Conservation (phyloP, 805 yeast species). For the Limtongozyma cylindracea region DNA sequence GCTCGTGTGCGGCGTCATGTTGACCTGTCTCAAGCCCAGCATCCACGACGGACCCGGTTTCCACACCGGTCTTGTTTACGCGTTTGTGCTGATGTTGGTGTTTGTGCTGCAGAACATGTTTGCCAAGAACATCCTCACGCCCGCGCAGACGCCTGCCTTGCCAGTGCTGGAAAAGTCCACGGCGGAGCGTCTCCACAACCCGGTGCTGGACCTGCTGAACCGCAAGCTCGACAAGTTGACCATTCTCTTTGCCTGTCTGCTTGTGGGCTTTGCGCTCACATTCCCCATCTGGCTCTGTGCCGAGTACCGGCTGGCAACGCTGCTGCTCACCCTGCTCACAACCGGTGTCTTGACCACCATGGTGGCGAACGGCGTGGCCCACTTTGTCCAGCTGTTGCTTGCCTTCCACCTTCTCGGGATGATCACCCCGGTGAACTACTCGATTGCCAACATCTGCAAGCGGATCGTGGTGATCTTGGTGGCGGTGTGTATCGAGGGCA, state of each 20-base stretch:
- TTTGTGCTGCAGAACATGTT: slow-evolving; percentile 62
- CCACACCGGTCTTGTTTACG: slow-evolving; percentile 18
- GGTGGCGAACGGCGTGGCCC: slow-evolving; percentile 38
- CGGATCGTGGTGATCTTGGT: slow-evolving; percentile 45
- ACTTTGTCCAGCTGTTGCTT: slow-evolving; percentile 45
- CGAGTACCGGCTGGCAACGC: slow-evolving; percentile 13
- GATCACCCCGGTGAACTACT: slow-evolving; percentile 53
- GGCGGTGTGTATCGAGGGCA: slow-evolving; percentile 33
- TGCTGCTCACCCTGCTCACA: slow-evolving; percentile 9
- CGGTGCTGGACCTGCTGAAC: too few relatives aligned
- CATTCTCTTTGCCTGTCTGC: slow-evolving; percentile 44
- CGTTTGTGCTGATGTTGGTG: slow-evolving; percentile 31
- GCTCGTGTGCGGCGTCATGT: slow-evolving; percentile 61
- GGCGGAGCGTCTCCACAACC: too few relatives aligned
- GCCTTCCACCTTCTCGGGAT: slow-evolving; percentile 57
- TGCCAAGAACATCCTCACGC: slow-evolving; percentile 48
- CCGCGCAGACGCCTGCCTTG: slow-evolving; percentile 9
- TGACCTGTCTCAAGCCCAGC: slow-evolving; percentile 30
- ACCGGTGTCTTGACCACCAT: slow-evolving; percentile 12
- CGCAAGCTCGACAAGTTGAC: slow-evolving; percentile 42
- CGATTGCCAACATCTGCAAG: slow-evolving; percentile 56
- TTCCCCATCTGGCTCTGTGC: slow-evolving; percentile 37
- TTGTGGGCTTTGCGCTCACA: slow-evolving; percentile 41
- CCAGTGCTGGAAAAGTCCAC: slow-evolving; percentile 1
- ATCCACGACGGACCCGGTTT: slow-evolving; percentile 2